phyloP scores from a whole-genome alignment of 805 yeast genomes.

The baker's yeast (Saccharomyces cerevisiae) region DNA sequence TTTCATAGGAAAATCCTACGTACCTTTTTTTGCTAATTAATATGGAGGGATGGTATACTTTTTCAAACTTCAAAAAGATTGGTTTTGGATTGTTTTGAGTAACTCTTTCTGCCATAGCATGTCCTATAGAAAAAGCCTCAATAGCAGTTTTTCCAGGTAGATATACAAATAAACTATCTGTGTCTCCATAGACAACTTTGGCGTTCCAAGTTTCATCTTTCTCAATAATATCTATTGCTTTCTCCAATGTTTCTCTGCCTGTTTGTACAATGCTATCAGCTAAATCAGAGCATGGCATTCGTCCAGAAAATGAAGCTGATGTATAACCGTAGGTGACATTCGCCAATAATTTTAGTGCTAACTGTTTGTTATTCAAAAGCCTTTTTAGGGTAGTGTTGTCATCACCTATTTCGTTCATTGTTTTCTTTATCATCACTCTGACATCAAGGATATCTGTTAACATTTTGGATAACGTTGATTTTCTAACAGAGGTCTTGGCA shows the following conservation, averaged over 20 bases:
- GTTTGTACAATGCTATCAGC: conserved; percentile 92
- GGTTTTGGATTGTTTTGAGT: conserved; percentile 73
- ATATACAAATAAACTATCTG: conserved; percentile 87
- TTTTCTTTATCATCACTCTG: conserved; percentile 66
- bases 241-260: conserved; percentile 75
- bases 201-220: conserved; percentile 61
- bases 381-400: conserved; percentile 37
- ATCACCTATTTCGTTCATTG: conserved; percentile 47
- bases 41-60: conserved; percentile 82
- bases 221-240: conserved; percentile 65
- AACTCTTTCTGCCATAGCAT: conserved; percentile 55
- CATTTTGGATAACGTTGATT: conserved; percentile 76
- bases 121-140: conserved; percentile 74
- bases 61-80: conserved; percentile 76
- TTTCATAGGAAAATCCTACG: conserved; percentile 76
- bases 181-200: conserved; percentile 92
- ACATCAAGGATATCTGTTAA: conserved; percentile 73
- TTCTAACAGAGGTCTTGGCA: conserved; percentile 55
- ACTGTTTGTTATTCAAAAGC: conserved; percentile 65
- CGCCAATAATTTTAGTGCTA: conserved; percentile 83
- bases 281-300: conserved; percentile 94
- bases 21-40: conserved; percentile 81
- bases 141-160: conserved; percentile 71
- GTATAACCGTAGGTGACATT: conserved; percentile 95
- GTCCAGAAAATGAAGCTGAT: conserved; percentile 88